Base-by-base conservation (phyloP, 495 filamentous ascomycete species). In the Astrothelium subdiscretum region DNA sequence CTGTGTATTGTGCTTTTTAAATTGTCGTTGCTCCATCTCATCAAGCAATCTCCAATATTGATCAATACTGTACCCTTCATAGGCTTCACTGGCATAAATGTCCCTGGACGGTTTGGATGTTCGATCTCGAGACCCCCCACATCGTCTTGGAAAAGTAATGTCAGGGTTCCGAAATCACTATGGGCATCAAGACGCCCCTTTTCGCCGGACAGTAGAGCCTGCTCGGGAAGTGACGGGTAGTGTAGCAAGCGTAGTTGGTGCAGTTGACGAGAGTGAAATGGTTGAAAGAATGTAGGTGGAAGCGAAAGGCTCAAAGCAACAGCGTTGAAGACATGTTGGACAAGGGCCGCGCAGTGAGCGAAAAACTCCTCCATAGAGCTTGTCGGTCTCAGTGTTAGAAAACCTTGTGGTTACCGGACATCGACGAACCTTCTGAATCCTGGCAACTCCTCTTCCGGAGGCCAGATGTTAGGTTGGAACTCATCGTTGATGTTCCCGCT, bases 381-480 rank as follows among this genome's bases (percentile, higher is more conserved):
- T 27, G 31, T 27, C 20, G 38, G 24, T 10, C 29, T 54, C 48
- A 54, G 20, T 29, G 29, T 29, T 27, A 5, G 24, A 54, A 29
- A 48, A 20, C 5, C 13, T 1, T 5, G 8, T 5, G 2, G 12
- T 18, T 20, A 27, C 6, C 11, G 24, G 2, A 54, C 29, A 3
- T 32, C 1, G 24, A 59, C 31, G 58, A 8, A 35, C 60, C 31
- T 22, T 13, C 79, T 77, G 67, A 88, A 87, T 3, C 80, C 84
- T 0, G 83, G 83, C 2, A 89, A 73, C 1, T 71, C 67, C 1
- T 78, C 71, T 35, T 85, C 78, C 2, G 83, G 82, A 8, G 83
- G 70, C 85, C 85, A 88, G 65, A 87, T 78, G 61, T 88, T 89
- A 10, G 83, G 83, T 64, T 86, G 82, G 24, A 68, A 61, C 11